Evolutionary conservation across 176 grass and related monocot genomes (phyloP).

Genomic region (Lolium rigidum): DNA sequence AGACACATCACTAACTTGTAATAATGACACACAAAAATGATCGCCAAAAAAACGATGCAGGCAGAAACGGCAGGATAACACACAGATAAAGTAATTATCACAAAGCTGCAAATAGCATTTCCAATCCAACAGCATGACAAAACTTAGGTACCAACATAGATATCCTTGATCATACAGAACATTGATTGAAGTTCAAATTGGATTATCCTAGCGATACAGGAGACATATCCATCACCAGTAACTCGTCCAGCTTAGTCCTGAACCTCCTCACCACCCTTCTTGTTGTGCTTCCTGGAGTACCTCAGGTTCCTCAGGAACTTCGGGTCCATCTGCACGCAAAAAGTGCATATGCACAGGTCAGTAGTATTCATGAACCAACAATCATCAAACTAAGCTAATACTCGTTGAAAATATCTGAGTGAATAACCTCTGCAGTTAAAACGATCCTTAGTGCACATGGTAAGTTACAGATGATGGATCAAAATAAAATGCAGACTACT

Average conservation of each 20-base stretch:
- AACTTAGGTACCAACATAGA: slow-evolving; percentile 6
- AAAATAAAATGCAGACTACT: neutral
- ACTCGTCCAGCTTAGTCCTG: slow-evolving; percentile 50
- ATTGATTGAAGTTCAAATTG: slow-evolving; percentile 30
- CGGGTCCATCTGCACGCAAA: slow-evolving; percentile 63
- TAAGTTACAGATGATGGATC: neutral
- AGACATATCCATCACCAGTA: slow-evolving; percentile 11
- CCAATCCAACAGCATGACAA: slow-evolving; percentile 41
- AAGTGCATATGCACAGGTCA: neutral
- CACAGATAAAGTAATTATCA: neutral
- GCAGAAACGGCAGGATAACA: neutral
- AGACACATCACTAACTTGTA: no score
- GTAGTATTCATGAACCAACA: neutral
- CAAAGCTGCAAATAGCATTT: slow-evolving; percentile 18
- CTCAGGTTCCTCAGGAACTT: slow-evolving; percentile 82
- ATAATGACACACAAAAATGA: neutral
- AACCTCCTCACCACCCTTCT: slow-evolving; percentile 41
- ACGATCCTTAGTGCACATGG: neutral
- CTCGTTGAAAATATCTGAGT: neutral
- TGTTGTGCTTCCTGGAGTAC: slow-evolving; percentile 80
- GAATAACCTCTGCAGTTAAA: neutral
- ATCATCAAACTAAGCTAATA: neutral
- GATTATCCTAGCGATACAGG: slow-evolving; percentile 41
- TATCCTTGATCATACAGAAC: slow-evolving; percentile 35
- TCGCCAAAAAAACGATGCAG: neutral